Conservation (phyloP, 495 filamentous ascomycete species). For the Xylaria palmicola region DNA sequence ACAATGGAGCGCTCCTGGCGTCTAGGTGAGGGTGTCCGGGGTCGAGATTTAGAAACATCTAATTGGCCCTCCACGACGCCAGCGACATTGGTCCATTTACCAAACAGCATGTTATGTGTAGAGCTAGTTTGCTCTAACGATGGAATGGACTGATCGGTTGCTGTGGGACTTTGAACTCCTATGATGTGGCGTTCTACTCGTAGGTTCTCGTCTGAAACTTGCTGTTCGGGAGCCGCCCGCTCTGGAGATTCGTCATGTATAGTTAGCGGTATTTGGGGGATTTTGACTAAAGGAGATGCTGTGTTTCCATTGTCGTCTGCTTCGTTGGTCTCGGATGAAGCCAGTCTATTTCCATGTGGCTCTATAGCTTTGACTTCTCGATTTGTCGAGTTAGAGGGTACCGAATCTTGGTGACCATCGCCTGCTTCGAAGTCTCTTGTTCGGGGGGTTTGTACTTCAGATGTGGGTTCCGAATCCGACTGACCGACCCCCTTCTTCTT, state of each 20-base stretch:
- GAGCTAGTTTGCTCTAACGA: constrained; percentile 17
- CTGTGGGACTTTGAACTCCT: constrained; percentile 18
- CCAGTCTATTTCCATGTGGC: constrained; percentile 26
- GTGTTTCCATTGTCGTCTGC: constrained; percentile 30
- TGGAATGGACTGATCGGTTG: constrained; percentile 19
- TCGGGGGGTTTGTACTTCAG: constrained; percentile 20
- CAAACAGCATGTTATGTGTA: background rate
- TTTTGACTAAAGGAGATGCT: constrained; percentile 5
- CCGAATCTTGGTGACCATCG: constrained; percentile 26
- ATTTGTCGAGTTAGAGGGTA: constrained; percentile 26
- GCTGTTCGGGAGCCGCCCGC: constrained; percentile 29
- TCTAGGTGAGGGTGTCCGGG: constrained; percentile 21
- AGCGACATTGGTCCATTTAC: constrained; percentile 14
- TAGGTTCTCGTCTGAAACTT: constrained; percentile 31
- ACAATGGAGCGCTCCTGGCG: constrained; percentile 12
- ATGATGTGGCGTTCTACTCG: constrained; percentile 25
- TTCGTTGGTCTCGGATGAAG: constrained; percentile 40
- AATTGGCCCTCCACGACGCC: background rate
- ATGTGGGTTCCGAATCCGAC: constrained; percentile 20
- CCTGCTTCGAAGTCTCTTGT: constrained; percentile 27
- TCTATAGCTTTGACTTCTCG: constrained; percentile 31
- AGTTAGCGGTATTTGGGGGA: background rate
- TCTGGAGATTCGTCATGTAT: constrained; percentile 26
- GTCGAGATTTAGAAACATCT: constrained; percentile 10
- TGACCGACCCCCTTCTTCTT: constrained; percentile 32